phyloP scores from a whole-genome alignment of 371 early-diverging fungal genomes.

The Haplosporangium sp. region DNA sequence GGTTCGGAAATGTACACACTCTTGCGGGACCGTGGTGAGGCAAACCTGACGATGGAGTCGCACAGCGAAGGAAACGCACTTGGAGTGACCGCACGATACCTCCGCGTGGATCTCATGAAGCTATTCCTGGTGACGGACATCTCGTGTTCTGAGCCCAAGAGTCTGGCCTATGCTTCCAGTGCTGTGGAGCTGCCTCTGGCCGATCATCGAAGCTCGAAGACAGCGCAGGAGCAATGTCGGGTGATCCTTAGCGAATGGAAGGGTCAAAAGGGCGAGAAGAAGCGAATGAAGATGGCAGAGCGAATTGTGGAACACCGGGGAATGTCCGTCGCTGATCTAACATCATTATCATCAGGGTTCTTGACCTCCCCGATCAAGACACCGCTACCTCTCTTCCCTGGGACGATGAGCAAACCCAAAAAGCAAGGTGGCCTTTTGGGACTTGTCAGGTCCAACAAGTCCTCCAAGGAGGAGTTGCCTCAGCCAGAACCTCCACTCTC shows the following conservation, averaged over 20 bases:
- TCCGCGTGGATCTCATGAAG: constrained; percentile 49
- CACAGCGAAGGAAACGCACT: constrained; percentile 47
- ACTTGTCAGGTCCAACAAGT: constrained; percentile 27
- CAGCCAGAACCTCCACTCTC: not conserved
- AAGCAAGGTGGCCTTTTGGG: constrained; percentile 39
- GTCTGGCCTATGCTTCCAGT: constrained; percentile 34
- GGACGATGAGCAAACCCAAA: constrained; percentile 2
- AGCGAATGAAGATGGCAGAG: constrained; percentile 49
- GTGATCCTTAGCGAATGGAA: constrained; percentile 37
- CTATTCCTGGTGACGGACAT: constrained; percentile 47
- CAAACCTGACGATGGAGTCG: constrained; percentile 40
- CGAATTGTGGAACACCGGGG: constrained; percentile 47
- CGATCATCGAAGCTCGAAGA: constrained; percentile 34
- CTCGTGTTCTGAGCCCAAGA: constrained; percentile 42
- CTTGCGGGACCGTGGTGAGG: constrained; percentile 34
- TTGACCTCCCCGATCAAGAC: too few relatives aligned
- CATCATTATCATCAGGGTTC: constrained; percentile 9
- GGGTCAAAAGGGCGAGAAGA: constrained; percentile 50
- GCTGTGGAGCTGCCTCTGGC: constrained; percentile 47
- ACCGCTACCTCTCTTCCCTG: too few relatives aligned
- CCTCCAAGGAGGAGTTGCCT: constrained; percentile 12
- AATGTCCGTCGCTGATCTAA: constrained; percentile 5
- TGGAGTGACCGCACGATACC: constrained; percentile 44
- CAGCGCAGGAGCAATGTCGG: constrained; percentile 35
- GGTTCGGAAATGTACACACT: constrained; percentile 47